Evolutionary conservation across 345 rosid species (phyloP), one percentile per base, ranked within the genome.

Genomic region (Acer campestre): DNA sequence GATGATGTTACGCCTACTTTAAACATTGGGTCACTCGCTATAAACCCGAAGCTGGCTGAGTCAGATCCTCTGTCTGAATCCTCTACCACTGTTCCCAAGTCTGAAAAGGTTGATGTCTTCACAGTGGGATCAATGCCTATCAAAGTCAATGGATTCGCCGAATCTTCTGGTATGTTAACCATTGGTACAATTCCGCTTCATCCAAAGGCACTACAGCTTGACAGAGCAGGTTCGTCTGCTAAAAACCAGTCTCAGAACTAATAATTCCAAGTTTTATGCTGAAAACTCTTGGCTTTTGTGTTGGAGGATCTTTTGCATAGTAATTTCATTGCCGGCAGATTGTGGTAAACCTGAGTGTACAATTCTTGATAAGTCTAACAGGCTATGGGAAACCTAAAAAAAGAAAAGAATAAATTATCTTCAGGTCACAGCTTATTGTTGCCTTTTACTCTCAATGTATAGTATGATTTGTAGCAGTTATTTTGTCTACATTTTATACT

Each of bases 101-200:
- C 80, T 69, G 84, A 56, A 23, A n/a, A 73, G 31, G 71, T 17
- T 55, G 87, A 76, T 61, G 80, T 84, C 44, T 86, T 91, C 65
- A 93, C 90, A 2, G 89, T 90, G 9, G 96, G 98, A 72, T 88
- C 94, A 48, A 73, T 90, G 86, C 90, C 93, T 8, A 81, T 95
- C 55, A 91, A 95, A 78, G 93, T 95, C 10, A 88, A 85, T 1
- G 90, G 91, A 16, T 84, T 79, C 77, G 51, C 83, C 2, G 92
- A 80, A 68, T 76, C 92, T 62, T 73, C 90, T 14, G 79, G 84
- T 66, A 49, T 76, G 48, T 70, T 89, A 71, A 90, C 84, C 0
- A 85, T 93, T 29, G 98, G 97, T 58, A 85, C 89, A 6, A 87
- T 94, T 80, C 89, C 91, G 17, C 92, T 88, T 55, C 88, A 91